A percentile compares a stretch with the other conserved stretches of the same genome.
phyloP scores from a whole-genome alignment of 163 green algal genomes.

The Chlamydomonas reinhardtii region DNA sequence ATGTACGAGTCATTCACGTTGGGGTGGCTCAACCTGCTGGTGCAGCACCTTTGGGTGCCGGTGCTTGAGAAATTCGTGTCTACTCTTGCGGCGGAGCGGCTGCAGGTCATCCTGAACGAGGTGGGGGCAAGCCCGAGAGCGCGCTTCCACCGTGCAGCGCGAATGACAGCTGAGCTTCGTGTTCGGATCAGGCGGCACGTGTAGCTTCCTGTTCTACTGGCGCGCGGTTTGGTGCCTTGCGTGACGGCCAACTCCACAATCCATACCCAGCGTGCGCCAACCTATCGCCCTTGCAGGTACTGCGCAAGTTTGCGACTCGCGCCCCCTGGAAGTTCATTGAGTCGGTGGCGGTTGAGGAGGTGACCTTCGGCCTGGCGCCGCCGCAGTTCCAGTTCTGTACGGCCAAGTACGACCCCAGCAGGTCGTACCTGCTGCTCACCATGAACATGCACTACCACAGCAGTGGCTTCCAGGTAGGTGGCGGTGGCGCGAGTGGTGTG shows the following conservation, averaged over 20 bases:
- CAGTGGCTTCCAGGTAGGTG: slow-evolving; percentile 58
- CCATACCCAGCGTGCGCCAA: too few relatives aligned
- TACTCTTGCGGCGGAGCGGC: slow-evolving; percentile 48
- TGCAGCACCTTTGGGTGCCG: slow-evolving; percentile 56
- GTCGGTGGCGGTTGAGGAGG: slow-evolving; percentile 42
- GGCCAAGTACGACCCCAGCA: slow-evolving; percentile 60
- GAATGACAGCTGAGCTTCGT: too few relatives aligned
- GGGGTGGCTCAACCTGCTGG: slow-evolving; percentile 67
- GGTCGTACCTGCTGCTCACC: slow-evolving; percentile 45
- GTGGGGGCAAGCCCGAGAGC: slow-evolving; percentile 3
- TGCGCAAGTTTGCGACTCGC: slow-evolving; percentile 37
- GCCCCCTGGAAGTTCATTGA: slow-evolving; percentile 55
- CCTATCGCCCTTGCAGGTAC: slow-evolving; percentile 17
- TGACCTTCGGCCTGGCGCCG: slow-evolving; percentile 61
- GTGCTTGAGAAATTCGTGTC: slow-evolving; percentile 65
- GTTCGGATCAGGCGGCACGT: too few relatives aligned
- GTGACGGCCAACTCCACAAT: not conserved
- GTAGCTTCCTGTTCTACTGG: too few relatives aligned
- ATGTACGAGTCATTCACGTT: slow-evolving; percentile 66
- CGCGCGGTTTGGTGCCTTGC: too few relatives aligned
- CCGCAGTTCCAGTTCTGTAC: slow-evolving; percentile 57
- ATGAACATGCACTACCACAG: slow-evolving; percentile 59
- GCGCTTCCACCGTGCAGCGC: too few relatives aligned
- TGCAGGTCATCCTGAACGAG: slow-evolving; percentile 63
- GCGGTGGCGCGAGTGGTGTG: not conserved